These are phyloP conservation scores for Panaeolus cyanescens DNA, from an alignment of 768 basidiomycete genomes.

Conservation along the genomic window DNA sequence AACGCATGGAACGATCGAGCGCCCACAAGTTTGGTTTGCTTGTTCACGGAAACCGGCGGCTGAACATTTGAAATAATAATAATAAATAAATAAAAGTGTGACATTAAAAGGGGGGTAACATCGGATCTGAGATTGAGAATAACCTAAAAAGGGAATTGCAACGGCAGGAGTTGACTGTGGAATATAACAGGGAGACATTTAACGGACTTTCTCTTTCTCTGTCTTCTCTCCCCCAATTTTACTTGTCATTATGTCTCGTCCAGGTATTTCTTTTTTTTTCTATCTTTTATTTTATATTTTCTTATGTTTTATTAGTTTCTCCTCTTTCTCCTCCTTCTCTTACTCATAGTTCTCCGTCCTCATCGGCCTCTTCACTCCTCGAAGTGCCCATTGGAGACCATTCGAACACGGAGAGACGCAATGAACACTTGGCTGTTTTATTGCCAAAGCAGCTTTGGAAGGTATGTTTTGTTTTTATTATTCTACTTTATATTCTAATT, in stretches of 20 bases:
- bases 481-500: slow-evolving; percentile 13
- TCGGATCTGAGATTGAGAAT: background rate
- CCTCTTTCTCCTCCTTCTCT: slow-evolving; percentile 14
- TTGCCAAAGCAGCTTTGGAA: slow-evolving; percentile 76
- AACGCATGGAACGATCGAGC: no score
- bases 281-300: slow-evolving; percentile 1
- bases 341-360: slow-evolving; percentile 30
- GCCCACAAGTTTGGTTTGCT: no score
- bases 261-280: slow-evolving; percentile 6
- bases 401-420: slow-evolving; percentile 34
- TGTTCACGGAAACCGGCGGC: no score
- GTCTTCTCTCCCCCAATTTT: background rate
- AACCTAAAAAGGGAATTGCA: background rate
- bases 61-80: background rate
- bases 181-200: background rate
- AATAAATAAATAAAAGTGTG: background rate
- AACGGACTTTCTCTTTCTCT: background rate
- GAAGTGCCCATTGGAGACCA: slow-evolving; percentile 21
- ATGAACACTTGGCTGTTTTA: slow-evolving; percentile 80
- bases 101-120: background rate
- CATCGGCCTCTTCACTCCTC: slow-evolving; percentile 32
- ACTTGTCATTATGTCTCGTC: background rate
- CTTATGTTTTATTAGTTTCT: slow-evolving; percentile 3
- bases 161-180: background rate
- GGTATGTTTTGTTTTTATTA: slow-evolving; percentile 36